Evolutionary conservation across 352 stramenopile genomes (phyloP), one percentile per base, ranked within the genome.

Genomic region (Phytopythium delawarense): DNA sequence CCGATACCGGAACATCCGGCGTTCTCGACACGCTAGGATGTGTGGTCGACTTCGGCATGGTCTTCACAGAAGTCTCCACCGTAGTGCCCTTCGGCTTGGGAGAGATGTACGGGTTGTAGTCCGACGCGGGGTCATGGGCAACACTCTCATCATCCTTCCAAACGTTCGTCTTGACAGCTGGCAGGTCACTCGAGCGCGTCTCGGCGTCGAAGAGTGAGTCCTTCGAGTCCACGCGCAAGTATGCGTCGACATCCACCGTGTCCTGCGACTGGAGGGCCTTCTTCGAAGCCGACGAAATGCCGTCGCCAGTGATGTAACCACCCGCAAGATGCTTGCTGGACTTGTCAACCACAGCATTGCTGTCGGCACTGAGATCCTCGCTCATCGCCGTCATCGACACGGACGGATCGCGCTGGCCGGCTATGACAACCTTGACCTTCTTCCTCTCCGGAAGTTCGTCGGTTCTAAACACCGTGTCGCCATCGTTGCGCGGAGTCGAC

Each of bases 391-490:
- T 73, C 16, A 71, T 81, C 32, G 75, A 78, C 23, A 67, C 58
- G 2, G 69, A 61, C n/a, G 28, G 25, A 28, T 77, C 68, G 21
- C 67, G 70, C 62, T 89, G 78, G 20, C 71, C 72, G 11, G 64
- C 54, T 49, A 72, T 64, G 53, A 84, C 1, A 18, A 49, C 58
- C 61, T 87, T 89, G 11, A 92, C 57, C 57, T 83, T 92, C 71
- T 96, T 94, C 69, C 92, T 96, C 61, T 91, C 81, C 5, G 86
- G 86, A 25, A 92, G 62, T 28, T 77, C 75, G 28, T 89, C 74
- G 12, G 65, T 57, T 51, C 77, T 65, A 1, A 84, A 48, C 20
- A 90, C 56, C 18, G 70, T 72, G 57, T 91, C 83, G 18, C 51
- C 69, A 51, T 90, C 77, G 32, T 68, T 77, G 6, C 68, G 63